These are phyloP conservation scores for Podospora pseudoanserina DNA, from an alignment of 495 filamentous ascomycete species.

Conservation along the genomic window DNA sequence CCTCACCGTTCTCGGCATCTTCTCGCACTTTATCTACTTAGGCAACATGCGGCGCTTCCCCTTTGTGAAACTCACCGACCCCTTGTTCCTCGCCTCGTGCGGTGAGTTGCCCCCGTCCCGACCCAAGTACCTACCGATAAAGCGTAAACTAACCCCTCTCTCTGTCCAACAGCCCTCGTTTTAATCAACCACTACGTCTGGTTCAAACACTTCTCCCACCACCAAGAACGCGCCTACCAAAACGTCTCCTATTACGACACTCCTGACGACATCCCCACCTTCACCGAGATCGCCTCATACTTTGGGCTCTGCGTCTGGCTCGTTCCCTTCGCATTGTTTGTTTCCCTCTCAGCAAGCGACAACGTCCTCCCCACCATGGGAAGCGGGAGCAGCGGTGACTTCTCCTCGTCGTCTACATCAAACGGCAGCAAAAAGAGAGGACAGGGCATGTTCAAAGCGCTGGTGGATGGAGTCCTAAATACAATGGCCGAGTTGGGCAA, in stretches of 20 bases:
- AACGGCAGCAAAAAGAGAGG: constrained; percentile 54
- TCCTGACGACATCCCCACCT: constrained; percentile 65
- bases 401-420: constrained; percentile 27
- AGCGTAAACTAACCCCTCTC: not conserved
- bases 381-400: constrained; percentile 39
- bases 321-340: constrained; percentile 91
- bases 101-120: constrained; percentile 40
- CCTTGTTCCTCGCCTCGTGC: constrained; percentile 82
- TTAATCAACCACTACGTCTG: constrained; percentile 92
- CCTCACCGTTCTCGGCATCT: constrained; percentile 70
- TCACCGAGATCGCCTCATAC: constrained; percentile 93
- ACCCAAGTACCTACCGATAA: not conserved
- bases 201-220: constrained; percentile 86
- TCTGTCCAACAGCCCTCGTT: constrained; percentile 59
- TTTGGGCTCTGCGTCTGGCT: constrained; percentile 97
- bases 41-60: constrained; percentile 87
- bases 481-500: constrained; percentile 70
- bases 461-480: constrained; percentile 72
- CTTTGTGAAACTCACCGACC: constrained; percentile 82
- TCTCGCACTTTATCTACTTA: constrained; percentile 81
- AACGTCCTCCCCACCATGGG: constrained; percentile 88
- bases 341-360: constrained; percentile 85
- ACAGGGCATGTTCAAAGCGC: constrained; percentile 84
- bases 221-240: constrained; percentile 46
- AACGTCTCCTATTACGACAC: constrained; percentile 54